Conservation (phyloP, 768 basidiomycete species). For the Tricholoma bakamatsutake region DNA sequence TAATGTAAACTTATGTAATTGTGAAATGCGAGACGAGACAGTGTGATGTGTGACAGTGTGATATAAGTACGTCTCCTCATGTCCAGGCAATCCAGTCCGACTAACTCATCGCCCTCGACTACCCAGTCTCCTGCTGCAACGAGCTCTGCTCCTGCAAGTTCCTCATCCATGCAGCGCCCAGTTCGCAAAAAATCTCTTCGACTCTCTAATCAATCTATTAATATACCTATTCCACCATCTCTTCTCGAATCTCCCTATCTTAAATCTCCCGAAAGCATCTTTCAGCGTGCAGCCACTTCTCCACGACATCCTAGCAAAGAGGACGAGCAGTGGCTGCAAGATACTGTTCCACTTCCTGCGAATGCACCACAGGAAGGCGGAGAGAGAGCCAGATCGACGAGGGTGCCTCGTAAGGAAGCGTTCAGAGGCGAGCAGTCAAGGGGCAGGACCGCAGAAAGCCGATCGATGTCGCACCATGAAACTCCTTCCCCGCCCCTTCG, state of each 20-base stretch:
- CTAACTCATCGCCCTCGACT: not conserved
- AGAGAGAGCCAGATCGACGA: conserved; percentile 3
- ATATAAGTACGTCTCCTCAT: not conserved
- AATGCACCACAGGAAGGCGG: conserved; percentile 2
- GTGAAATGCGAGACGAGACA: conserved; percentile 16
- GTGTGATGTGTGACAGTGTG: conserved; percentile 6
- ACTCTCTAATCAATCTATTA: conserved; percentile 26
- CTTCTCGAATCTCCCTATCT: conserved; percentile 52
- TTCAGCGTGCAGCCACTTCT: conserved; percentile 30
- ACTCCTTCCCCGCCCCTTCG: conserved; percentile 19
- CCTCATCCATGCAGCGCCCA: conserved; percentile 4
- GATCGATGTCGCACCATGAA: not conserved
- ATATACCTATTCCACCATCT: conserved; percentile 53
- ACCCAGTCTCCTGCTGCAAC: not conserved
- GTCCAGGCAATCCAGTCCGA: not conserved
- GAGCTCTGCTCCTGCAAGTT: not conserved
- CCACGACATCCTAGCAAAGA: conserved; percentile 38
- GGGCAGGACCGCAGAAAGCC: not conserved
- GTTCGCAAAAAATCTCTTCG: conserved; percentile 32
- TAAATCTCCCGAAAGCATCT: conserved; percentile 42
- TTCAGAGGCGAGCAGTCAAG: not conserved
- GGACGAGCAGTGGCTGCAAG: conserved; percentile 59
- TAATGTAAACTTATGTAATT: conserved; percentile 15
- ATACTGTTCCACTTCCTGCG: conserved; percentile 46
- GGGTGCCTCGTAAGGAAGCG: not conserved